phyloP scores from a whole-genome alignment of 768 basidiomycete species.

The Amanita subjunquillea region DNA sequence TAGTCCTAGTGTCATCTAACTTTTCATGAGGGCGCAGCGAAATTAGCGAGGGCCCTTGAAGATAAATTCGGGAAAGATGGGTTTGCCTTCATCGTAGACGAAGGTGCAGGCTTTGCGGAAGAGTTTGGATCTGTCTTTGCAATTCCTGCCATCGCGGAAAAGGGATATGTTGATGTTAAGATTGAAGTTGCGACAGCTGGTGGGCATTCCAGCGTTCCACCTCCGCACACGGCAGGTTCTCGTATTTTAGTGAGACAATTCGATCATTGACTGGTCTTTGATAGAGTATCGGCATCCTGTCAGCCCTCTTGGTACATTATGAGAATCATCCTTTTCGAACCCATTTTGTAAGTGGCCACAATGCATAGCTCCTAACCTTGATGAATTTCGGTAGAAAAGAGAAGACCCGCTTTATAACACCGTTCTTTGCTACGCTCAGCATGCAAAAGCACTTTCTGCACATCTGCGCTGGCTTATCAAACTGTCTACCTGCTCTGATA shows the following conservation, averaged over 20 bases:
- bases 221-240: slow-evolving; percentile 56
- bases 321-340: slow-evolving; percentile 54
- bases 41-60: slow-evolving; percentile 37
- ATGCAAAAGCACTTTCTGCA: slow-evolving; percentile 44
- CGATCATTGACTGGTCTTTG: background rate
- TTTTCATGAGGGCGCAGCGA: slow-evolving; percentile 40
- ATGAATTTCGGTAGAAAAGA: slow-evolving; percentile 27
- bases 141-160: slow-evolving; percentile 58
- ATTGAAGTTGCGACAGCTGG: slow-evolving; percentile 64
- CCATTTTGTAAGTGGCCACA: slow-evolving; percentile 31
- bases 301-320: slow-evolving; percentile 55
- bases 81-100: slow-evolving; percentile 77
- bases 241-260: background rate
- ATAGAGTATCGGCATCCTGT: slow-evolving; percentile 75
- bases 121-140: slow-evolving; percentile 47
- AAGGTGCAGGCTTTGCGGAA: slow-evolving; percentile 64
- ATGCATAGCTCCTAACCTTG: background rate
- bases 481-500: slow-evolving; percentile 35
- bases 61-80: slow-evolving; percentile 58
- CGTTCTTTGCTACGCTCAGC: slow-evolving; percentile 56
- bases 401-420: slow-evolving; percentile 47
- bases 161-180: slow-evolving; percentile 54
- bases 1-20: background rate
- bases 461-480: slow-evolving; percentile 37
- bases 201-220: slow-evolving; percentile 83